Conservation (phyloP, 1,284 basidiomycete species). For the Spongiforma sp. region DNA sequence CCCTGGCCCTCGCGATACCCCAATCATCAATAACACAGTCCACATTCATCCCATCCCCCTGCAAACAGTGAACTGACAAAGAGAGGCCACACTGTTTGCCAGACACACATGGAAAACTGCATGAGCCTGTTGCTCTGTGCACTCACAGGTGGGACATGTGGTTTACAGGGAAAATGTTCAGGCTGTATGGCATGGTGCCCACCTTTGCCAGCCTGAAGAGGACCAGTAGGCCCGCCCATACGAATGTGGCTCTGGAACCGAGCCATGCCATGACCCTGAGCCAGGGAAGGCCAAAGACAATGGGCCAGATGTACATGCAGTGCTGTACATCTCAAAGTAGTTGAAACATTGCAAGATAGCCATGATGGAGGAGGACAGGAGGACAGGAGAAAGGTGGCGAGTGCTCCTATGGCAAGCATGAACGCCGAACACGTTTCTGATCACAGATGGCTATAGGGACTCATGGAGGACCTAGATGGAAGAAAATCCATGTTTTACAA, state of each 20-base stretch:
- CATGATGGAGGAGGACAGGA: conserved; percentile 10
- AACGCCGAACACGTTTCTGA: conserved; percentile 17
- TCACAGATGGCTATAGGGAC: conserved; percentile 11
- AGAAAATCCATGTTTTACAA: no score
- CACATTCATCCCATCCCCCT: conserved; percentile 9
- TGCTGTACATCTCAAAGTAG: conserved; percentile 17
- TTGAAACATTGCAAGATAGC: conserved; percentile 21
- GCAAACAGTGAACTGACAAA: conserved; percentile 18
- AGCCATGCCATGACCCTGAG: conserved; percentile 13
- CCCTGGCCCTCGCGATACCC: conserved; percentile 5
- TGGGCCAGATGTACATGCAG: conserved; percentile 21
- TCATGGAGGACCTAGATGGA: no score
- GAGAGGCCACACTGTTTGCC: conserved; percentile 13
- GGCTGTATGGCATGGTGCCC: conserved; percentile 14
- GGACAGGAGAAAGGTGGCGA: conserved; percentile 20
- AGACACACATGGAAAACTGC: conserved; percentile 21
- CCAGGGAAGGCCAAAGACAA: conserved; percentile 18
- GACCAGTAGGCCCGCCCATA: conserved; percentile 18
- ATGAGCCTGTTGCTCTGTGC: conserved; percentile 16
- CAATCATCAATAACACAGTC: conserved; percentile 13
- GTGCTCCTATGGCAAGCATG: conserved; percentile 2
- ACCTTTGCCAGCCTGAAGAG: conserved; percentile 15
- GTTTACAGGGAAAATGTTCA: conserved; percentile 20
- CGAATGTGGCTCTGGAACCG: neutral
- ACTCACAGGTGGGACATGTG: neutral